Percentiles rank a stretch among this genome's conserved stretches.
These are phyloP conservation scores for Ceratocystis ficicola DNA, from an alignment of 2,329 filamentous ascomycete species.

Conservation along the genomic window DNA sequence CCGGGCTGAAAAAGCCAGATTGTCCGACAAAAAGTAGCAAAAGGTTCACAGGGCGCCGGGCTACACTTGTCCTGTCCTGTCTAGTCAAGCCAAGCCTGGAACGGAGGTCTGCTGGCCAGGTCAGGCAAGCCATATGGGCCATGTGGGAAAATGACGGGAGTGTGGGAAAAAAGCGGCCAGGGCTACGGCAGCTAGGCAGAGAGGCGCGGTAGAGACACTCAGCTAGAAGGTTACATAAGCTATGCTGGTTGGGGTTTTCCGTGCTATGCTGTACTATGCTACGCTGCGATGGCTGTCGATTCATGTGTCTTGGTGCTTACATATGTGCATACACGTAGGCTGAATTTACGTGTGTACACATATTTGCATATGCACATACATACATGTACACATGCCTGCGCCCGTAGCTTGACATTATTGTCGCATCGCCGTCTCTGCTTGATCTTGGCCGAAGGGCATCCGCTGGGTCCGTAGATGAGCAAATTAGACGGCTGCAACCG, in stretches of 20 bases:
- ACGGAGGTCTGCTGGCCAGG: neutral
- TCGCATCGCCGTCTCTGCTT: neutral
- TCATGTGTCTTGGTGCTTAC: neutral
- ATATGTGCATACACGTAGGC: neutral
- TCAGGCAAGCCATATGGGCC: neutral
- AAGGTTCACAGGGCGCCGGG: too few relatives aligned
- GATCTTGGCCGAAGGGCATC: neutral
- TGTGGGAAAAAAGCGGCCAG: neutral
- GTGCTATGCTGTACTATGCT: neutral
- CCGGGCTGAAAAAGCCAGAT: slow-evolving; percentile 9
- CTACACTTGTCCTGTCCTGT: too few relatives aligned
- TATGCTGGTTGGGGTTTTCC: neutral
- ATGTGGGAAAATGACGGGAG: neutral
- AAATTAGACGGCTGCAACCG: neutral
- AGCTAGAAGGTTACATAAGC: neutral
- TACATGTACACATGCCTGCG: neutral
- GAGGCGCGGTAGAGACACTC: neutral
- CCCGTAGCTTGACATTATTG: neutral
- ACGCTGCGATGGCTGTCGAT: neutral
- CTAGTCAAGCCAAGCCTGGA: too few relatives aligned
- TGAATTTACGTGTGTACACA: neutral
- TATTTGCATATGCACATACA: neutral
- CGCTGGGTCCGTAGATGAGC: neutral
- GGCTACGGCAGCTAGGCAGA: neutral
- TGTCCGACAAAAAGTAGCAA: neutral